Percentiles rank a stretch among this genome's conserved stretches.
phyloP scores from a whole-genome alignment of 2,329 filamentous ascomycete species.

The Lecanosticta acicola region DNA sequence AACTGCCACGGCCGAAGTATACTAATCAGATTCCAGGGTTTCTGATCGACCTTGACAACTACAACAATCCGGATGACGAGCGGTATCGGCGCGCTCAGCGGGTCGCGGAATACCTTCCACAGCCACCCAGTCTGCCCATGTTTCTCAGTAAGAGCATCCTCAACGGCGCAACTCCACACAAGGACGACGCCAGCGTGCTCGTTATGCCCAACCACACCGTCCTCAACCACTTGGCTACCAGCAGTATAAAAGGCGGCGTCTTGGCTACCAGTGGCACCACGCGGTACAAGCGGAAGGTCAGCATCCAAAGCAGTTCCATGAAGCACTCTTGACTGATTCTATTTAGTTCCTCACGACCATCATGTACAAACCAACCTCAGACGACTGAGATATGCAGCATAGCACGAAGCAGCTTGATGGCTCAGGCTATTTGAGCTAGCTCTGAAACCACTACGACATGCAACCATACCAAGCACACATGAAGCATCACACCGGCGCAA shows the following conservation, averaged over 20 bases:
- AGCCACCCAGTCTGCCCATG: slow-evolving; percentile 77
- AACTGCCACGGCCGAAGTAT: slow-evolving; percentile 54
- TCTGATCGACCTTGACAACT: slow-evolving; percentile 72
- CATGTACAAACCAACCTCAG: slow-evolving; percentile 82
- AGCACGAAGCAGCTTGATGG: not conserved
- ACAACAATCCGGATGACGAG: slow-evolving; percentile 56
- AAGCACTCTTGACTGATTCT: slow-evolving; percentile 11
- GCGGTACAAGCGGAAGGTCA: slow-evolving; percentile 90
- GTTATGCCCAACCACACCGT: slow-evolving; percentile 97
- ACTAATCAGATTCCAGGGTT: slow-evolving; percentile 74
- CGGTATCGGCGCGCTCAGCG: slow-evolving; percentile 68
- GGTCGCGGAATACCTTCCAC: slow-evolving; percentile 72
- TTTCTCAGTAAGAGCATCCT: slow-evolving; percentile 93
- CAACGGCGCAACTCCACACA: slow-evolving; percentile 85
- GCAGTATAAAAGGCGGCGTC: slow-evolving; percentile 95
- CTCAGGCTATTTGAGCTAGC: not conserved
- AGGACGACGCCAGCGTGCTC: slow-evolving; percentile 95
- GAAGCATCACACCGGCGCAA: not conserved
- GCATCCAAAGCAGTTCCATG: not conserved
- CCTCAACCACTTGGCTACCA: slow-evolving; percentile 91
- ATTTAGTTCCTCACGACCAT: slow-evolving; percentile 90
- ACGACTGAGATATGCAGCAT: slow-evolving; percentile 25
- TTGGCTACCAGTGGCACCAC: slow-evolving; percentile 94
- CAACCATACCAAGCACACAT: not conserved
- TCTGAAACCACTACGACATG: not conserved